phyloP scores from a whole-genome alignment of 768 basidiomycete genomes.

The Daedaleopsis nitida region DNA sequence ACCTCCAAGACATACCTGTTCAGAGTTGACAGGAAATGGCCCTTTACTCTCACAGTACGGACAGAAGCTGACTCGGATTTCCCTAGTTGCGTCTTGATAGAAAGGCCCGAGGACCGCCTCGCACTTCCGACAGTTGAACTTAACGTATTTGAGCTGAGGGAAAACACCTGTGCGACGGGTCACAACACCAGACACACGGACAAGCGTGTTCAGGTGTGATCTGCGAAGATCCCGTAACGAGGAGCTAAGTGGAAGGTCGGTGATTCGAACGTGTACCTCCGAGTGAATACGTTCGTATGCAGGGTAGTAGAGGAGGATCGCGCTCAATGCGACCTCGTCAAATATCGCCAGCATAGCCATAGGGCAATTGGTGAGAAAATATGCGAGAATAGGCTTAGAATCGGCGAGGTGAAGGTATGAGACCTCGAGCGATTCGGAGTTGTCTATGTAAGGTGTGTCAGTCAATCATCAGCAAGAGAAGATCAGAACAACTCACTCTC shows the following conservation, averaged over 20 bases:
- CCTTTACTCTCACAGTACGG: conserved; percentile 93
- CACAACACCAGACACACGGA: conserved; percentile 94
- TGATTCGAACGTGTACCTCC: conserved; percentile 96
- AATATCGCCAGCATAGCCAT: conserved; percentile 91
- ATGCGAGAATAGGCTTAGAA: conserved; percentile 94
- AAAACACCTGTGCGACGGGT: conserved; percentile 95
- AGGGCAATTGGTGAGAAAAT: conserved; percentile 96
- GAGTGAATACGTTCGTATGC: conserved; percentile 96
- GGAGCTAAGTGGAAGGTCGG: conserved; percentile 86
- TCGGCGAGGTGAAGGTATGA: conserved; percentile 93
- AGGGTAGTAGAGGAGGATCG: conserved; percentile 94
- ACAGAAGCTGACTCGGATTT: conserved; percentile 93
- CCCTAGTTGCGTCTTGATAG: conserved; percentile 94
- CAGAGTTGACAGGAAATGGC: conserved; percentile 95
- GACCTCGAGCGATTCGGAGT: conserved; percentile 96
- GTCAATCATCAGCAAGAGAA: neutral
- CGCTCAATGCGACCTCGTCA: conserved; percentile 92
- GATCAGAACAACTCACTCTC: conserved; percentile 66
- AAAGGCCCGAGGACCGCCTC: conserved; percentile 94
- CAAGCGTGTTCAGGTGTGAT: conserved; percentile 90
- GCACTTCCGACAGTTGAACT: conserved; percentile 97
- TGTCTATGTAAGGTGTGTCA: conserved; percentile 54
- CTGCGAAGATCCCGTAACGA: conserved; percentile 94
- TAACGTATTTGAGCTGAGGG: conserved; percentile 99
- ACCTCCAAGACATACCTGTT: conserved; percentile 63